Conservation (phyloP, 257 asterid species). For the Paulownia fortunei region DNA sequence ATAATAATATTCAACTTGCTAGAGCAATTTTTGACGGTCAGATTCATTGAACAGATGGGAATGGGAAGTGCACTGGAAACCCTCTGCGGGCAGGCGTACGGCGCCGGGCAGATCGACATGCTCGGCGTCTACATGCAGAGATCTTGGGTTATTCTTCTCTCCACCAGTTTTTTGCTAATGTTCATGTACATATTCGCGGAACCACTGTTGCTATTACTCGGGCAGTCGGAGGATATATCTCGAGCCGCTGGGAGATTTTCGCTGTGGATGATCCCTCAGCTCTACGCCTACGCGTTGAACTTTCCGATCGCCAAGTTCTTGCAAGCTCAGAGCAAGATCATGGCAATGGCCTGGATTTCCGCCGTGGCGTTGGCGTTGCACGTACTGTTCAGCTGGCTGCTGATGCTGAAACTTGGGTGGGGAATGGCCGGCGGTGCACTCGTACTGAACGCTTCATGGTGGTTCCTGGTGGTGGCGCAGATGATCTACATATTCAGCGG, state of each 20-base stretch:
- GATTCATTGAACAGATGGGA: conserved; percentile 42
- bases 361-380: conserved; percentile 42
- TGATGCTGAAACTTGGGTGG: conserved; percentile 51
- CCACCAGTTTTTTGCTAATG: conserved; percentile 36
- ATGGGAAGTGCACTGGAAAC: conserved; percentile 69
- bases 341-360: conserved; percentile 59
- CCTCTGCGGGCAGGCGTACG: conserved; percentile 61
- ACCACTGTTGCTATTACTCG: conserved; percentile 38
- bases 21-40: too few relatives aligned
- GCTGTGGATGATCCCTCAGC: conserved; percentile 61
- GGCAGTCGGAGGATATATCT: conserved; percentile 52
- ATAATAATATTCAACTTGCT: too few relatives aligned
- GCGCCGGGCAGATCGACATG: conserved; percentile 58
- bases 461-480: conserved; percentile 57
- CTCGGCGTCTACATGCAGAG: conserved; percentile 62
- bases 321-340: too few relatives aligned
- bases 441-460: conserved; percentile 58
- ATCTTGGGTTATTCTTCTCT: conserved; percentile 58
- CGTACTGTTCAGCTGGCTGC: conserved; percentile 52
- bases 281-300: conserved; percentile 51
- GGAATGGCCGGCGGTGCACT: conserved; percentile 54
- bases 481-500: conserved; percentile 49
- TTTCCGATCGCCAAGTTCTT: conserved; percentile 53
- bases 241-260: conserved; percentile 46
- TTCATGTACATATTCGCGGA: conserved; percentile 47